Percentiles rank a stretch among this genome's conserved stretches.
These are phyloP conservation scores for Hydrangea macrophylla DNA, from an alignment of 148 eudicot species.

Conservation along the genomic window DNA sequence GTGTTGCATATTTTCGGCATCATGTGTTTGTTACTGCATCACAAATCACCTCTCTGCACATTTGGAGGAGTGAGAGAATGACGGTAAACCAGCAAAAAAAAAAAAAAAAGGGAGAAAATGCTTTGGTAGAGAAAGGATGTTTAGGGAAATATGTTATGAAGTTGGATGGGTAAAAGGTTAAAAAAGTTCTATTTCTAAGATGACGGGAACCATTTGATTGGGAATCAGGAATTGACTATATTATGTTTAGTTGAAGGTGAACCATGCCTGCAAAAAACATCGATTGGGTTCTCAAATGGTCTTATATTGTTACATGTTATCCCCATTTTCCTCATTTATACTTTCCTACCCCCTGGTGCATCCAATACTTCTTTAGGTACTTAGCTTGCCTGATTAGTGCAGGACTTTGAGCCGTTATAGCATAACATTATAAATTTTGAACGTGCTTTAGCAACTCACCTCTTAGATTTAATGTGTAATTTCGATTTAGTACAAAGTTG, in stretches of 20 bases:
- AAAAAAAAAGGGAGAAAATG: no score
- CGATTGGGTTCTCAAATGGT: not conserved
- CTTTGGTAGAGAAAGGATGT: not conserved
- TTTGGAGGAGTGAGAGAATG: no score
- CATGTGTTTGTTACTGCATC: not conserved
- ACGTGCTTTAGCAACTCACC: no score
- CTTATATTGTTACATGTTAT: not conserved
- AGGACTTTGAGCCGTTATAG: not conserved
- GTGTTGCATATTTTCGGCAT: constrained; percentile 2
- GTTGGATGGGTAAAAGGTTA: not conserved
- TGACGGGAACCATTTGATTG: not conserved
- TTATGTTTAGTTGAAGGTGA: not conserved
- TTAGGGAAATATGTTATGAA: not conserved
- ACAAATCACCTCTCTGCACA: not conserved
- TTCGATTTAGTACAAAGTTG: no score
- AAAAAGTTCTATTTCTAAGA: not conserved
- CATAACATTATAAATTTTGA: no score
- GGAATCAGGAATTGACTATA: no score
- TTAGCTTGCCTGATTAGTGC: not conserved
- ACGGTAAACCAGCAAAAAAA: no score
- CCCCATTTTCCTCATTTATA: not conserved
- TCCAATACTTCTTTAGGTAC: not conserved
- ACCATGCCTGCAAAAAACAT: not conserved
- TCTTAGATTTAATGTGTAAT: no score
- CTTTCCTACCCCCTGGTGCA: not conserved